Conservation (phyloP, 805 yeast genomes). For the Zygosaccharomyces gambellarensis region DNA sequence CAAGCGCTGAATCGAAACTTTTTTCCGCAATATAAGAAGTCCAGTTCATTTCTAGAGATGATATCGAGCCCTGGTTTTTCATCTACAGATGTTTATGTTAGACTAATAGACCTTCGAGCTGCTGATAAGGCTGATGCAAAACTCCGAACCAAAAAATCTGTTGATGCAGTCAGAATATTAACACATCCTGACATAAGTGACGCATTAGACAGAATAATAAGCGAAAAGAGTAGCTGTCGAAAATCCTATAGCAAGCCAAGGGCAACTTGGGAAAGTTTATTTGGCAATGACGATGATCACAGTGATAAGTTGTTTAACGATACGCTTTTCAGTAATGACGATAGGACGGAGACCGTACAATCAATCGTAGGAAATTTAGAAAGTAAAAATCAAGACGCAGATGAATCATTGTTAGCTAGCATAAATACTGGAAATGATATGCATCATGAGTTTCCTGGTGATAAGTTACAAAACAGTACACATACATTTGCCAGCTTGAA, state of each 20-base stretch:
- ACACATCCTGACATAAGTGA: slow-evolving; percentile 33
- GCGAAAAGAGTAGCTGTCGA: slow-evolving; percentile 19
- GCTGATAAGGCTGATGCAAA: slow-evolving; percentile 14
- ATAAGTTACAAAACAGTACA: slow-evolving; percentile 9
- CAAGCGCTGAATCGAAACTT: slow-evolving; percentile 47
- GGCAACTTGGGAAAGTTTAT: slow-evolving; percentile 4
- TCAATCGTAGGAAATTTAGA: background rate
- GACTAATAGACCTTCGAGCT: slow-evolving; percentile 24
- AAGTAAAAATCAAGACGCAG: slow-evolving; percentile 14
- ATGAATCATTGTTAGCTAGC: slow-evolving; percentile 21
- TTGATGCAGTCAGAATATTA: slow-evolving; percentile 15
- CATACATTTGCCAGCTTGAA: slow-evolving; percentile 37
- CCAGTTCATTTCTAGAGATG: slow-evolving; percentile 50
- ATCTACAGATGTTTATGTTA: slow-evolving; percentile 25
- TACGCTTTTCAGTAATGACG: slow-evolving; percentile 13
- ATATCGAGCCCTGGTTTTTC: slow-evolving; percentile 42
- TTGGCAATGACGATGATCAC: slow-evolving; percentile 14
- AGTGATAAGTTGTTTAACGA: slow-evolving; percentile 13
- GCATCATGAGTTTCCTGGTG: background rate
- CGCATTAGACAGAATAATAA: slow-evolving; percentile 30
- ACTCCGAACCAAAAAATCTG: background rate
- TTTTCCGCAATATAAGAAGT: slow-evolving; percentile 55
- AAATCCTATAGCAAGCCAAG: background rate
- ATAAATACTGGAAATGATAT: background rate
- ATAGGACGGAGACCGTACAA: slow-evolving; percentile 1